Evolutionary conservation across 352 stramenopile species (phyloP).

Genomic region (Hyaloperonospora brassicae): DNA sequence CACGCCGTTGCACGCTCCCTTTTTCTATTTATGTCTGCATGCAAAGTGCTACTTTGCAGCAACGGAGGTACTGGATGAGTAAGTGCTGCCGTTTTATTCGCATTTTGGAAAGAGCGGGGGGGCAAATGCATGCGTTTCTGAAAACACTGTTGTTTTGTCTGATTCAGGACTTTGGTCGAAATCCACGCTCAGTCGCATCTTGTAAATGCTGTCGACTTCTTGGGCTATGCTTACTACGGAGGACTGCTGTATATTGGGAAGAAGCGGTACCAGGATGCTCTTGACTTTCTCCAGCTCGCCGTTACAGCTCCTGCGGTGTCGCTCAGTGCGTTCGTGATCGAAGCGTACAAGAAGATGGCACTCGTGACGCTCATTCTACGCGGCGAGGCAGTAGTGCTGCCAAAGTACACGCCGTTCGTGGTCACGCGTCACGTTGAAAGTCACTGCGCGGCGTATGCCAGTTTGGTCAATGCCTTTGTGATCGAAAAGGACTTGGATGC

Average conservation of each 20-base stretch:
- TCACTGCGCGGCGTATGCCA: conserved; percentile 52
- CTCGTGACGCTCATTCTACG: conserved; percentile 56
- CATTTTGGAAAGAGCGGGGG: not conserved
- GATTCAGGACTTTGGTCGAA: conserved; percentile 54
- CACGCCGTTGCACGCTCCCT: conserved; percentile 58
- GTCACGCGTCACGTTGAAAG: conserved; percentile 62
- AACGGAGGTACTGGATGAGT: conserved; percentile 62
- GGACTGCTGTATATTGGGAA: conserved; percentile 63
- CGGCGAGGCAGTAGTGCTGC: conserved; percentile 45
- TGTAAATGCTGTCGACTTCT: conserved; percentile 52
- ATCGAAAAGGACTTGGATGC: conserved; percentile 30
- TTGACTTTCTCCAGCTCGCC: conserved; percentile 63
- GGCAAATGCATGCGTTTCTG: not conserved
- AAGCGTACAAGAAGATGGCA: conserved; percentile 78
- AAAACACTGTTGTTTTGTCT: conserved; percentile 5
- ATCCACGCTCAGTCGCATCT: conserved; percentile 52
- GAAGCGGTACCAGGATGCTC: conserved; percentile 69
- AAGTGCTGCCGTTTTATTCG: conserved; percentile 2
- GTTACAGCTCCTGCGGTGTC: conserved; percentile 63
- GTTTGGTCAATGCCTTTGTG: conserved; percentile 51
- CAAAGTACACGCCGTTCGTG: conserved; percentile 77
- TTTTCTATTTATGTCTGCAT: conserved; percentile 75
- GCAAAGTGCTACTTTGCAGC: conserved; percentile 74
- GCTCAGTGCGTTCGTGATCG: conserved; percentile 73
- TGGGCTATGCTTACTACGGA: conserved; percentile 81